phyloP scores from a whole-genome alignment of 176 grass and related monocot species.

The Eragrostis curvula region DNA sequence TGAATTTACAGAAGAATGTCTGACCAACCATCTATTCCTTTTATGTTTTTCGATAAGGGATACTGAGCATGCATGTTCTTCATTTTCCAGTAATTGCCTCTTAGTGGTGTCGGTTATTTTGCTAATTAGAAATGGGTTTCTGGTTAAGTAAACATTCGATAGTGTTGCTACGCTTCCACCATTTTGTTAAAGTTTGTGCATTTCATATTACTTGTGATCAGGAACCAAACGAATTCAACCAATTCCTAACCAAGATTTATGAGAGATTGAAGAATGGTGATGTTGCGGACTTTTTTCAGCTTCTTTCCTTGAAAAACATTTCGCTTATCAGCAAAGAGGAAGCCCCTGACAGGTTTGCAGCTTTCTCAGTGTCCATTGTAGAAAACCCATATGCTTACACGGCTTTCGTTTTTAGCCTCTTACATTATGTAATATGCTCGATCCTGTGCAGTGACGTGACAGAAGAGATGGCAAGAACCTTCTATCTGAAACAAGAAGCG shows the following conservation, averaged over 20 bases:
- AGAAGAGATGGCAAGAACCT: conserved; percentile 52
- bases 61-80: background rate
- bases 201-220: conserved; percentile 25
- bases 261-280: conserved; percentile 49
- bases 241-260: conserved; percentile 55
- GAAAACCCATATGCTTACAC: background rate
- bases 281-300: conserved; percentile 63
- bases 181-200: background rate
- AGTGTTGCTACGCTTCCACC: background rate
- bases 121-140: background rate
- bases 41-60: background rate
- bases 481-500: conserved; percentile 39
- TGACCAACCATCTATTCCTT: background rate
- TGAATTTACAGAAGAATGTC: background rate
- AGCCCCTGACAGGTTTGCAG: conserved; percentile 81
- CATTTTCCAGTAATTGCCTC: background rate
- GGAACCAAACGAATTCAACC: conserved; percentile 92
- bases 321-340: conserved; percentile 85
- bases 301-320: conserved; percentile 70
- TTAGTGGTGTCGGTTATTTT: background rate
- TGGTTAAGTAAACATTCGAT: background rate
- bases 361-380: background rate
- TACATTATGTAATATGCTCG: background rate
- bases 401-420: background rate
- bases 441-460: conserved; percentile 46